Percentiles rank a stretch among this genome's conserved stretches.
These are phyloP conservation scores for Breviolum minutum DNA, from an alignment of 73 alveolate genomes.

Conservation along the genomic window DNA sequence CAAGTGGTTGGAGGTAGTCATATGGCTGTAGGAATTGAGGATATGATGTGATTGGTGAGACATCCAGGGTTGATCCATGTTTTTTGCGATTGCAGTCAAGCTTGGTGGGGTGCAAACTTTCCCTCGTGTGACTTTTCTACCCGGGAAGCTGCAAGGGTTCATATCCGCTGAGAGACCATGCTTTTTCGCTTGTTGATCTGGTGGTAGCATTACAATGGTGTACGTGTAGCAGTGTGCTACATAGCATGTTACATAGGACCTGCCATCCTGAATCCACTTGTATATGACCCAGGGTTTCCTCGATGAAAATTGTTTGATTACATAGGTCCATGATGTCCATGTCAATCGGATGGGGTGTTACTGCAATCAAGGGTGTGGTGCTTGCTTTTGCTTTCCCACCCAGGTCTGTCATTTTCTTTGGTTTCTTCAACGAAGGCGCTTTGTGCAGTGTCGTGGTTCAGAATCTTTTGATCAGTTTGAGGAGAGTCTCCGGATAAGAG, in stretches of 20 bases:
- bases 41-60: no score
- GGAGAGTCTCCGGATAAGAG: neutral
- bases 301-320: no score
- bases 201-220: no score
- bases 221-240: no score
- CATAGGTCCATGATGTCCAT: neutral
- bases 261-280: no score
- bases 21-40: neutral
- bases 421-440: constrained; percentile 74
- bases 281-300: no score
- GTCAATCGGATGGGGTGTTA: neutral
- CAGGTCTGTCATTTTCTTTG: constrained; percentile 86
- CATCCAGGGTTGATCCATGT: no score
- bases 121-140: neutral
- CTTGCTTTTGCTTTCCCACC: neutral
- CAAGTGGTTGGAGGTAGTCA: no score
- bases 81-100: no score
- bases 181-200: no score
- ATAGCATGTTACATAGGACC: no score
- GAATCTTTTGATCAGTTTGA: neutral
- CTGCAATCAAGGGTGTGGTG: neutral
- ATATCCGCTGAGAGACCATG: no score
- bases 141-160: neutral
- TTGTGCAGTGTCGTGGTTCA: neutral
- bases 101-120: neutral